Evolutionary conservation across 257 asterid species (phyloP).

Genomic region (Nicotiana paniculata): DNA sequence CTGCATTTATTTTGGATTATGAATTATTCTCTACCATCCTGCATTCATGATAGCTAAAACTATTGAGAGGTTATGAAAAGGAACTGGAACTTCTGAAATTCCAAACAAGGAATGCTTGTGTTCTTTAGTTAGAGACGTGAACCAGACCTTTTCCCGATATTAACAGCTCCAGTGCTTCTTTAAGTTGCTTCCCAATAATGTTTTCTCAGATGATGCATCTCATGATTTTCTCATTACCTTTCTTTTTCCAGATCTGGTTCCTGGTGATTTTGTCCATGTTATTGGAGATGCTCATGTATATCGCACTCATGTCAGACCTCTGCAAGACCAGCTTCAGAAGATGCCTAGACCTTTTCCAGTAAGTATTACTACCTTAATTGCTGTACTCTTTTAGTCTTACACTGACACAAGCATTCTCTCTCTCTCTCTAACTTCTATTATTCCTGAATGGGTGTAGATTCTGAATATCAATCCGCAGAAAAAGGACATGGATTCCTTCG

Average conservation of each 20-base stretch:
- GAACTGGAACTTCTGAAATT: background rate
- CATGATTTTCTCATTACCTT: background rate
- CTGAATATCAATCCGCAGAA: conserved; percentile 62
- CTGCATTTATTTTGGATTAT: too few species aligned
- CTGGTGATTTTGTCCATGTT: conserved; percentile 84
- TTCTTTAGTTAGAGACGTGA: background rate
- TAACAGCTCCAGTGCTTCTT: background rate
- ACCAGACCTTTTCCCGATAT: background rate
- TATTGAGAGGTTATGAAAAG: too few species aligned
- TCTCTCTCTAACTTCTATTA: background rate
- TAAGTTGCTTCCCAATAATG: too few species aligned
- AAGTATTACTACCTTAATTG: conserved; percentile 10
- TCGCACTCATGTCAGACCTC: conserved; percentile 61
- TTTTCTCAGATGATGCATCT: background rate
- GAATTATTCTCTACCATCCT: too few species aligned
- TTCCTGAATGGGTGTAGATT: conserved; percentile 30
- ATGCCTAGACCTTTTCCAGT: conserved; percentile 91
- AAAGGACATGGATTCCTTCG: conserved; percentile 74
- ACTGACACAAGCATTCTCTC: background rate
- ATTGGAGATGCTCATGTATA: conserved; percentile 95
- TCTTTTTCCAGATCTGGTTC: conserved; percentile 53
- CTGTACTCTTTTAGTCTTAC: too few species aligned
- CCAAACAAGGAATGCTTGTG: too few species aligned
- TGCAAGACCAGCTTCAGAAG: conserved; percentile 83
- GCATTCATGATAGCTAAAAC: too few species aligned